A percentile compares a stretch with the other conserved stretches of the same genome.
Evolutionary conservation across 1,139 yeast species (phyloP).

Genomic region (Petasospora fabianii): DNA sequence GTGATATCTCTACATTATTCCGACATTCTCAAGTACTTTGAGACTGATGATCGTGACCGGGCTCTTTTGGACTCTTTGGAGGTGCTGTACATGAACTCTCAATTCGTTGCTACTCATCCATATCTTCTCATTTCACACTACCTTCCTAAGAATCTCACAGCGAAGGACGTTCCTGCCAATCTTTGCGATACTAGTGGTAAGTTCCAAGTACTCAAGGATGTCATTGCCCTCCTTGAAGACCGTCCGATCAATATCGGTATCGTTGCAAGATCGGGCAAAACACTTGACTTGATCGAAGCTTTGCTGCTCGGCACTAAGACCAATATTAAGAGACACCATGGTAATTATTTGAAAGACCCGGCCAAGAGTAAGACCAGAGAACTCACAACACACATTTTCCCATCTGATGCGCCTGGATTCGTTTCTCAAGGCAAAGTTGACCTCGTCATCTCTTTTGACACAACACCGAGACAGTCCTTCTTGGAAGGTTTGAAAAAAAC

Average conservation of each 20-base stretch:
- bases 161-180: conserved; percentile 72
- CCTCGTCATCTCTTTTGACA: conserved; percentile 67
- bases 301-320: conserved; percentile 66
- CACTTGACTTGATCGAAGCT: conserved; percentile 78
- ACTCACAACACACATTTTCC: conserved; percentile 40
- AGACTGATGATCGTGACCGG: conserved; percentile 52
- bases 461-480: conserved; percentile 51
- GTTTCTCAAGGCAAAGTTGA: conserved; percentile 44
- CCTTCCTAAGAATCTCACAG: conserved; percentile 75
- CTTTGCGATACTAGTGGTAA: conserved; percentile 85
- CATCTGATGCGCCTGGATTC: conserved; percentile 41
- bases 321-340: conserved; percentile 64
- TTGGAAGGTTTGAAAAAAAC: conserved; percentile 25
- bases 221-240: conserved; percentile 41
- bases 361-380: conserved; percentile 30
- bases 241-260: conserved; percentile 45
- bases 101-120: conserved; percentile 84
- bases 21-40: conserved; percentile 84
- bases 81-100: conserved; percentile 71
- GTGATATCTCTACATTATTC: conserved; percentile 88
- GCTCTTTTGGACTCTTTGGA: conserved; percentile 65
- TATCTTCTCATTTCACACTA: conserved; percentile 79
- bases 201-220: conserved; percentile 63
- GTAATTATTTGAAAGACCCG: conserved; percentile 40
- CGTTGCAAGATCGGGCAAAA: conserved; percentile 53